Conservation (phyloP, 495 filamentous ascomycete species). For the Aspergillus coremiiformis region DNA sequence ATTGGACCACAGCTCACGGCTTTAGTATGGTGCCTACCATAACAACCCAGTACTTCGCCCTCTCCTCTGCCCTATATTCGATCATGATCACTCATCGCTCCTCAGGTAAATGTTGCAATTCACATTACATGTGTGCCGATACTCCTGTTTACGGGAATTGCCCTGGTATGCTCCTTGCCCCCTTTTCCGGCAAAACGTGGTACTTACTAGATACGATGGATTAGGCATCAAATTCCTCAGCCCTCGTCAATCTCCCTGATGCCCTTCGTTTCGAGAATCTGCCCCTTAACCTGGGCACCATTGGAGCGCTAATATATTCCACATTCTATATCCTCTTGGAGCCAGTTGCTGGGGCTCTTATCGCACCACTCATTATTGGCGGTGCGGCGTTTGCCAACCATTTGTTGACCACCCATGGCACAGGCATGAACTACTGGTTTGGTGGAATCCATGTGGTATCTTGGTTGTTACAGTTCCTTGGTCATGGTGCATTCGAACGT, state of each 20-base stretch:
- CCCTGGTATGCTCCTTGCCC: conserved; percentile 53
- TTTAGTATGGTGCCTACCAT: conserved; percentile 91
- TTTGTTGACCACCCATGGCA: conserved; percentile 57
- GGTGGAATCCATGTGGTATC: conserved; percentile 58
- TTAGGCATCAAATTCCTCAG: conserved; percentile 70
- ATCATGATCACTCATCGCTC: conserved; percentile 5
- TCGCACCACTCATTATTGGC: conserved; percentile 65
- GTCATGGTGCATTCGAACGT: conserved; percentile 84
- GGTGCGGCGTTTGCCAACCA: conserved; percentile 69
- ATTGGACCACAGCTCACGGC: conserved; percentile 16
- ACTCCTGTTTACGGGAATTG: conserved; percentile 70
- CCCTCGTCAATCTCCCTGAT: conserved; percentile 62
- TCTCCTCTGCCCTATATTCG: neutral
- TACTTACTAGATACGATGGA: neutral
- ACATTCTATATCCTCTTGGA: conserved; percentile 86
- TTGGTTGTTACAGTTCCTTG: conserved; percentile 86
- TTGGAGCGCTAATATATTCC: conserved; percentile 63
- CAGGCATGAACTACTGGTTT: conserved; percentile 62
- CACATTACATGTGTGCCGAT: conserved; percentile 86
- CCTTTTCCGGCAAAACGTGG: neutral
- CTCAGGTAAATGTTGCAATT: conserved; percentile 72
- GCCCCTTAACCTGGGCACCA: conserved; percentile 71
- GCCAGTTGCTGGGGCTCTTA: conserved; percentile 72
- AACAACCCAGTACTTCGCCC: conserved; percentile 57
- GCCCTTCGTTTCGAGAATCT: conserved; percentile 67